Conservation (phyloP, 129 eudicot species). For the Smallanthus sonchifolius region DNA sequence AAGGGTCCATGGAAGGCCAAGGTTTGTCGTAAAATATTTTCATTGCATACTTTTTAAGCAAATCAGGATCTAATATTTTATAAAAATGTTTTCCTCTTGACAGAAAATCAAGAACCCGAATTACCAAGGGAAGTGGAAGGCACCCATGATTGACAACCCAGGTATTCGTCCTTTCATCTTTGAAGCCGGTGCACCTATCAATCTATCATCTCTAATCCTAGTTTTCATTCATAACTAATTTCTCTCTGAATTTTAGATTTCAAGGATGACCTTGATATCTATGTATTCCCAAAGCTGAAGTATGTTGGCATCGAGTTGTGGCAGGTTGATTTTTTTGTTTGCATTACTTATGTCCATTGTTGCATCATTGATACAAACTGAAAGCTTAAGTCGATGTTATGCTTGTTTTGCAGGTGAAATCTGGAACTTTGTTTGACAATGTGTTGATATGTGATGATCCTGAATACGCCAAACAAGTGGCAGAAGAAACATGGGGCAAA, state of each 20-base stretch:
- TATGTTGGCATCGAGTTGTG: constrained; percentile 91
- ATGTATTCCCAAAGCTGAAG: constrained; percentile 82
- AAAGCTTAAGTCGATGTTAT: neutral
- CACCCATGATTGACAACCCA: constrained; percentile 98
- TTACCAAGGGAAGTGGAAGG: constrained; percentile 99
- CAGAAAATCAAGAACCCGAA: constrained; percentile 98
- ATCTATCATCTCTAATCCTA: neutral
- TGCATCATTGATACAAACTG: neutral
- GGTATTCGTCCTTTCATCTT: constrained; percentile 34
- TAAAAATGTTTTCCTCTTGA: neutral
- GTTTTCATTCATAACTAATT: neutral
- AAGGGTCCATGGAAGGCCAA: constrained; percentile 95
- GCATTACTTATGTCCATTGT: neutral
- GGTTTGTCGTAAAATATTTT: constrained; percentile 42
- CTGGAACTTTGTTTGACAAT: constrained; percentile 92
- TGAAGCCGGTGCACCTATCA: neutral
- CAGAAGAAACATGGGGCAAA: constrained; percentile 91
- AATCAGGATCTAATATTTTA: neutral
- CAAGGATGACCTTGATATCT: constrained; percentile 88
- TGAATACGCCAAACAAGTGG: constrained; percentile 74
- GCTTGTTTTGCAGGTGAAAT: constrained; percentile 63
- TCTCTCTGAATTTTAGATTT: constrained; percentile 47
- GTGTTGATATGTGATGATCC: constrained; percentile 61
- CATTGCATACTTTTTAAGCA: neutral
- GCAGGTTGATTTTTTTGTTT: constrained; percentile 52